Evolutionary conservation across 2,329 filamentous ascomycete genomes (phyloP).

Genomic region (Fusarium devonianum): DNA sequence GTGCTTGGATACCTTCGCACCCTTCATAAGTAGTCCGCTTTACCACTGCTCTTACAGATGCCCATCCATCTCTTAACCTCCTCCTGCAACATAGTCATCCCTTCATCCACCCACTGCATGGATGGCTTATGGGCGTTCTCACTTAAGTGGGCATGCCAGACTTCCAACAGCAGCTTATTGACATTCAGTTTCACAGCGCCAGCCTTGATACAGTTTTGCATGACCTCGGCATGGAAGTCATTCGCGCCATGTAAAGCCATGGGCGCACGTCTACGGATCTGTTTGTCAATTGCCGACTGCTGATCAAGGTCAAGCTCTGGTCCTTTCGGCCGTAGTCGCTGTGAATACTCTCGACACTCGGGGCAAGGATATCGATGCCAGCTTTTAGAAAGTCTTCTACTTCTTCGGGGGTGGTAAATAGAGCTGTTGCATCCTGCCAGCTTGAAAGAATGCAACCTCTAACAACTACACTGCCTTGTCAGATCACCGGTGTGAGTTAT

Average conservation of each 20-base stretch:
- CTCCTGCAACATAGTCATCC: conserved; percentile 18
- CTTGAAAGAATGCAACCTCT: conserved; percentile 1
- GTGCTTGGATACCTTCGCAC: no score
- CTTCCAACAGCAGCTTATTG: conserved; percentile 59
- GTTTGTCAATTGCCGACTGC: conserved; percentile 47
- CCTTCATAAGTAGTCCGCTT: conserved; percentile 3
- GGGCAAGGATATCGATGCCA: conserved; percentile 77
- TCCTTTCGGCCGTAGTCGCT: conserved; percentile 73
- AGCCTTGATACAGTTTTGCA: conserved; percentile 58
- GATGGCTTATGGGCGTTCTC: conserved; percentile 10
- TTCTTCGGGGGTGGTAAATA: conserved; percentile 71
- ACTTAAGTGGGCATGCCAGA: conserved; percentile 16
- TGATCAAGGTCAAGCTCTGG: conserved; percentile 63
- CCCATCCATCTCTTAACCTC: conserved; percentile 33
- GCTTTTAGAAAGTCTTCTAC: conserved; percentile 74
- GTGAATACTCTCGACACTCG: conserved; percentile 79
- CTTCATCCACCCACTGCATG: conserved; percentile 21
- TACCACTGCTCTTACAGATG: conserved; percentile 28
- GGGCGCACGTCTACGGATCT: conserved; percentile 50
- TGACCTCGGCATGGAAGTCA: conserved; percentile 58
- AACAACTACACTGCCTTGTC: conserved; percentile 51
- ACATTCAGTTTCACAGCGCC: conserved; percentile 66
- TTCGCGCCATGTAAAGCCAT: conserved; percentile 65
- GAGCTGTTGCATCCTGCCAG: not conserved
- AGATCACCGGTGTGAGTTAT: conserved; percentile 65